A percentile compares a stretch with the other conserved stretches of the same genome.
Conservation (phyloP, 306 rosid genomes). For the Cercis canadensis region DNA sequence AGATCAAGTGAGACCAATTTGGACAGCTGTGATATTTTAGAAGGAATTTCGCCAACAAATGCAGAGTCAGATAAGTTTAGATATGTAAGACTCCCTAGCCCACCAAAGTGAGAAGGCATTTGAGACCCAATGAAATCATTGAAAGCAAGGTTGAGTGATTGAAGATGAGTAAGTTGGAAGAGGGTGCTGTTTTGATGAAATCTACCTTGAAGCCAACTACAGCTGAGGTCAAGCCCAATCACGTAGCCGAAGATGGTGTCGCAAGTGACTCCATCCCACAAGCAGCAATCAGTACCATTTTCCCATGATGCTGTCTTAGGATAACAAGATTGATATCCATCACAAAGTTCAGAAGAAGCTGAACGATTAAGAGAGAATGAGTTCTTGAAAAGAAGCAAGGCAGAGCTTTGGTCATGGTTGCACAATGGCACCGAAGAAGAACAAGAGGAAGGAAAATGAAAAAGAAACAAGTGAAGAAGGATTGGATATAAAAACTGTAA, state of each 20-base stretch:
- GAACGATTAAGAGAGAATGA: neutral
- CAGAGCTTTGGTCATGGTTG: neutral
- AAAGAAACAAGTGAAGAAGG: neutral
- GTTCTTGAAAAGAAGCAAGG: neutral
- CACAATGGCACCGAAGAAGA: neutral
- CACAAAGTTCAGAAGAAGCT: neutral
- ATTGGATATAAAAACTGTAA: neutral
- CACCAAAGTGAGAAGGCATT: slow-evolving; percentile 14
- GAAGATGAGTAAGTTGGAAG: slow-evolving; percentile 25
- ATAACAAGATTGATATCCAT: neutral
- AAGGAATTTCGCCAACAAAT: slow-evolving; percentile 13
- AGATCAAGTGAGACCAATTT: slow-evolving; percentile 42
- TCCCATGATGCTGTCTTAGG: slow-evolving; percentile 35
- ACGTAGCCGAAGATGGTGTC: slow-evolving; percentile 1
- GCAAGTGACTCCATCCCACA: slow-evolving; percentile 31
- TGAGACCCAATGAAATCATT: slow-evolving; percentile 24
- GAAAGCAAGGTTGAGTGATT: slow-evolving; percentile 28
- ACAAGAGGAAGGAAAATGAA: neutral
- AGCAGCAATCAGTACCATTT: slow-evolving; percentile 15
- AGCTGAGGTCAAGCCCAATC: slow-evolving; percentile 30
- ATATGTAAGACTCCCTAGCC: slow-evolving; percentile 19
- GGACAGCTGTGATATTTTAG: slow-evolving; percentile 42
- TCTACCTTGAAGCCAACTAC: slow-evolving; percentile 10
- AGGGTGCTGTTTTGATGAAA: slow-evolving; percentile 31
- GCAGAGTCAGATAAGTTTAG: neutral